These are phyloP conservation scores for Ailanthus altissimus DNA, from an alignment of 345 rosid species.

Conservation along the genomic window DNA sequence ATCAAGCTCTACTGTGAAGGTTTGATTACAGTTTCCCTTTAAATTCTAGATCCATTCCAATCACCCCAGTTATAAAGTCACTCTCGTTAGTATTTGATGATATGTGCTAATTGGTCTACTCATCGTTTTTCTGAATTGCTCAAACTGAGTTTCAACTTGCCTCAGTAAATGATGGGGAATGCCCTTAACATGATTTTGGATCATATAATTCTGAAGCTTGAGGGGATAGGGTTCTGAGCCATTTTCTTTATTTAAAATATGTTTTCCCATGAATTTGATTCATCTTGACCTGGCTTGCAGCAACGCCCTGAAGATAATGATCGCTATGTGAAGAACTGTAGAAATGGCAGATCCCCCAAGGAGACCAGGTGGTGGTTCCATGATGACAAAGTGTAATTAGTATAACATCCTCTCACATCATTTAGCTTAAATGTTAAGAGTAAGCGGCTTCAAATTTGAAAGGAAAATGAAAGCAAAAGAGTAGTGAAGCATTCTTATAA, in stretches of 20 bases:
- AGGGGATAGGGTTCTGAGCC: background rate
- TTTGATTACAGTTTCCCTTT: constrained; percentile 23
- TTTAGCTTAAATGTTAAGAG: constrained; percentile 27
- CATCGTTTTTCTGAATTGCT: constrained; percentile 5
- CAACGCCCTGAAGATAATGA: constrained; percentile 96
- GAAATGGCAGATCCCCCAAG: constrained; percentile 94
- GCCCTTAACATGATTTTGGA: background rate
- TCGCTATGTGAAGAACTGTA: constrained; percentile 95
- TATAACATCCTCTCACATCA: constrained; percentile 22
- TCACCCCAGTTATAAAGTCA: background rate
- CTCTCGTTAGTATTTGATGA: background rate
- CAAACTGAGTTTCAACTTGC: background rate
- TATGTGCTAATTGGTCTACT: background rate
- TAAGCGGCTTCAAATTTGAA: constrained; percentile 23
- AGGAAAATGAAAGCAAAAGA: constrained; percentile 22
- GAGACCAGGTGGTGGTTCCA: constrained; percentile 99
- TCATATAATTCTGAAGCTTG: constrained; percentile 4
- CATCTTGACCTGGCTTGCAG: constrained; percentile 46
- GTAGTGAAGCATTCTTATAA: constrained; percentile 29
- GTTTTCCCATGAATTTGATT: background rate
- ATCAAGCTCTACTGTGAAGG: constrained; percentile 95
- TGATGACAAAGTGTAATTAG: constrained; percentile 77
- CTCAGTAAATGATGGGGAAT: background rate
- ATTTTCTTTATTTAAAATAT: background rate
- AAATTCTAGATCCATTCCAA: background rate